A percentile compares a stretch with the other conserved stretches of the same genome.
Evolutionary conservation across 2,329 filamentous ascomycete species (phyloP).

Genomic region (Ceratocystiopsis sp.): DNA sequence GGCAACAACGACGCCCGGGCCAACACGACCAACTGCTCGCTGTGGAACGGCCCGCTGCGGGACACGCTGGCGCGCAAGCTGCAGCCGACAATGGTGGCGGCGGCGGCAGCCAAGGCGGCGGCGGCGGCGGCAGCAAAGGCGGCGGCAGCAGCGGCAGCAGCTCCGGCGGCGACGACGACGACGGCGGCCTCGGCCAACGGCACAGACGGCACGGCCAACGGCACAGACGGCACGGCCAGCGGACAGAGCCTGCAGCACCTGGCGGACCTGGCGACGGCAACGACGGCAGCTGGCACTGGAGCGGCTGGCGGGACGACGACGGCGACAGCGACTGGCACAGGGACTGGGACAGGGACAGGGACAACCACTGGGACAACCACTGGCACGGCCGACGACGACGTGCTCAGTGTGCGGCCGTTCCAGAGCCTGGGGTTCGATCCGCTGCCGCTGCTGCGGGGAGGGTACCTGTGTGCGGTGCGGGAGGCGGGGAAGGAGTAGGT

Average conservation of each 20-base stretch:
- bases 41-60: slow-evolving; percentile 39
- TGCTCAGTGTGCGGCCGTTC: slow-evolving; percentile 17
- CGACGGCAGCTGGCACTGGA: slow-evolving; percentile 4
- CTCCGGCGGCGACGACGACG: neutral
- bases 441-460: slow-evolving; percentile 18
- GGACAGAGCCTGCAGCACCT: slow-evolving; percentile 38
- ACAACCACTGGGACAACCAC: slow-evolving; percentile 8
- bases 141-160: slow-evolving; percentile 17
- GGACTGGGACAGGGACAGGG: no score
- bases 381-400: neutral
- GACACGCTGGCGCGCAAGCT: slow-evolving; percentile 31
- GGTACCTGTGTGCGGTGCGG: slow-evolving; percentile 19
- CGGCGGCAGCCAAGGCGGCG: neutral
- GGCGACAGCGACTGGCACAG: slow-evolving; percentile 11
- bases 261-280: slow-evolving; percentile 26
- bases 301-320: no score
- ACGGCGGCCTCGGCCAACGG: neutral
- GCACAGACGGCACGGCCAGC: slow-evolving; percentile 19
- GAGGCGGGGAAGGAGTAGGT: no score
- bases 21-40: slow-evolving; percentile 2
- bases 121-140: neutral
- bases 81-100: slow-evolving; percentile 14
- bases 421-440: slow-evolving; percentile 26
- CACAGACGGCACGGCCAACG: slow-evolving; percentile 14
- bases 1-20: slow-evolving; percentile 12